Percentiles rank a stretch among this genome's conserved stretches.
Conservation (phyloP, 2,329 filamentous ascomycete genomes). For the Aspergillus ustus region DNA sequence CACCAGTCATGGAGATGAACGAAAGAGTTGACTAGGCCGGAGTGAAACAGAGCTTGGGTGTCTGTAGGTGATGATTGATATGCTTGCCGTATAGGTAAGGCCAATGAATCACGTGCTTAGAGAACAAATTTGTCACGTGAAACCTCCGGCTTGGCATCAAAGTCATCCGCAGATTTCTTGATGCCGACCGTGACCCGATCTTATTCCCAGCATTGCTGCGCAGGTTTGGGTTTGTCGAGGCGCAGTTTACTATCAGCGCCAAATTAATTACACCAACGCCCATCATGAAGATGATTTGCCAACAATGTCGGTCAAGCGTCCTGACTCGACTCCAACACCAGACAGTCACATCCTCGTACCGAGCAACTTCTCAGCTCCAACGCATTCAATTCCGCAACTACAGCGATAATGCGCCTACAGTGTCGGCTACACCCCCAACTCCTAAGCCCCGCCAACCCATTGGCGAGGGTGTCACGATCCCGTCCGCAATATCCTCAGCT, state of each 20-base stretch:
- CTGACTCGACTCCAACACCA: constrained; percentile 44
- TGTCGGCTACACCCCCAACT: constrained; percentile 36
- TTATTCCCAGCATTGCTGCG: constrained; percentile 18
- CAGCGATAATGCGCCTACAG: constrained; percentile 37
- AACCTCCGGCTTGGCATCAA: constrained; percentile 41
- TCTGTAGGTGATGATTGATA: background rate
- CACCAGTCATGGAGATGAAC: background rate
- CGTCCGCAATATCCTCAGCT: constrained; percentile 45
- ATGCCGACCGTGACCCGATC: constrained; percentile 16
- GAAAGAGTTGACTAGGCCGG: background rate
- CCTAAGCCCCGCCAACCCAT: constrained; percentile 38
- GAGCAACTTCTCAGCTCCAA: constrained; percentile 31
- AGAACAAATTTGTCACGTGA: constrained; percentile 32
- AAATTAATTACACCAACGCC: background rate
- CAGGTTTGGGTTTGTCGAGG: background rate
- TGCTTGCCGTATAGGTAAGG: constrained; percentile 1
- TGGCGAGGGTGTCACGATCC: constrained; percentile 37
- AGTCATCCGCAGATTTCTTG: constrained; percentile 43
- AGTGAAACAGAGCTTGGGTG: background rate
- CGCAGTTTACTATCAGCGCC: background rate
- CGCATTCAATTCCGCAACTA: constrained; percentile 38
- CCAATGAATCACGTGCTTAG: background rate
- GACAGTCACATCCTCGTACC: constrained; percentile 32
- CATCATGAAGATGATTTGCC: constrained; percentile 43
- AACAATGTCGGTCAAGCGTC: constrained; percentile 46